Percentiles rank a stretch among this genome's conserved stretches.
phyloP scores from a whole-genome alignment of 1,139 yeast genomes.

The Candida sp. region DNA sequence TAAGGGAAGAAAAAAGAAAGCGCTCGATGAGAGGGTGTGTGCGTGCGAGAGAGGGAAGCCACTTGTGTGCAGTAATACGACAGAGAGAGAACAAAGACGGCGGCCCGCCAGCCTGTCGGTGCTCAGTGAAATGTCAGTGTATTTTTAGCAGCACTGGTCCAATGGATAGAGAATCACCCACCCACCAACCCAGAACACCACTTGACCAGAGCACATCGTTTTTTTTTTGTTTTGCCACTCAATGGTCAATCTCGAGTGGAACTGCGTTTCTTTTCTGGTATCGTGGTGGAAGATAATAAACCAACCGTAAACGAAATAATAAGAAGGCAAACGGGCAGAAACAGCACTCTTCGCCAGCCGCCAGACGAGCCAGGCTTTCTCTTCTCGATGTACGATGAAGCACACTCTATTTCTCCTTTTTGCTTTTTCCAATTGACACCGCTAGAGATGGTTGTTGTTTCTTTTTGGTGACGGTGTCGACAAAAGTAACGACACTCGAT shows the following conservation, averaged over 20 bases:
- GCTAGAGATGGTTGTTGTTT: no score
- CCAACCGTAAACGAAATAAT: neutral
- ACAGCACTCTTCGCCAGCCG: neutral
- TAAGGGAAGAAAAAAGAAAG: neutral
- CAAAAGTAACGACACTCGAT: no score
- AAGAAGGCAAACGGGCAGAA: neutral
- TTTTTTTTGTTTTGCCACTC: neutral
- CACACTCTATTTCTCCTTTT: no score
- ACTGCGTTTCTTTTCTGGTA: neutral
- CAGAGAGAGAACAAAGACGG: neutral
- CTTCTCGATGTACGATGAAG: no score
- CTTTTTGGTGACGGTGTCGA: no score
- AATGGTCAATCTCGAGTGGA: neutral
- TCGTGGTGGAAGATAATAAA: neutral
- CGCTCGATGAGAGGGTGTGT: neutral
- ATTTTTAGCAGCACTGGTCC: neutral
- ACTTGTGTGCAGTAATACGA: conserved; percentile 6
- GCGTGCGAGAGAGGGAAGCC: neutral
- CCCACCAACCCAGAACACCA: neutral
- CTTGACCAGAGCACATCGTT: neutral
- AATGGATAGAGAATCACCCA: neutral
- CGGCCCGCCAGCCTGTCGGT: neutral
- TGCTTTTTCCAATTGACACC: no score
- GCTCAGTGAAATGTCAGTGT: neutral
- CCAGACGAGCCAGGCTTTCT: no score